Evolutionary conservation across 2,329 filamentous ascomycete species (phyloP).

Genomic region (Alternaria panax): DNA sequence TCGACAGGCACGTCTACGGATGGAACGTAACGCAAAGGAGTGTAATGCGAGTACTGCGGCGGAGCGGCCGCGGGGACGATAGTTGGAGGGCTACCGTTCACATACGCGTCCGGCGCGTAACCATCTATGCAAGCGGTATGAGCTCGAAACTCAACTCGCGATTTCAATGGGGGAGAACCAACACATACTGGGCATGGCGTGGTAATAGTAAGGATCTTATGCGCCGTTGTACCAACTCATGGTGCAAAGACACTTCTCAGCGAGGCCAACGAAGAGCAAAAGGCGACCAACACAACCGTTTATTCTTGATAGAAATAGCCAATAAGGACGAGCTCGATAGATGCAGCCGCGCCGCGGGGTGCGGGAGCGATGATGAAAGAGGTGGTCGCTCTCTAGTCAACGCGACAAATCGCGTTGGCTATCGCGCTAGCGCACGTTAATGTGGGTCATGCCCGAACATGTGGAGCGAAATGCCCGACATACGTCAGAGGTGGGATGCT

Average conservation of each 20-base stretch:
- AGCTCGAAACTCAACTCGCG: not conserved
- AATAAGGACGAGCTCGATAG: not conserved
- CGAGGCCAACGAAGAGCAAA: not conserved
- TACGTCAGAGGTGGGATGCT: not conserved
- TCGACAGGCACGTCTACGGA: not conserved
- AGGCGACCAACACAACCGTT: not conserved
- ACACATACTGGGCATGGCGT: not conserved
- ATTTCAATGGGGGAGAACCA: not conserved
- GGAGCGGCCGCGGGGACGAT: not conserved
- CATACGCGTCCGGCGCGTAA: not conserved
- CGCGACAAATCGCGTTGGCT: not conserved
- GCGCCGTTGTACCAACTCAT: not conserved
- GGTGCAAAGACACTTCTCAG: not conserved
- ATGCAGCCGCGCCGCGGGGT: not conserved
- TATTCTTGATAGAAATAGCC: not conserved
- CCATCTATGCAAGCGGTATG: not conserved
- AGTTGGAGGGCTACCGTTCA: not conserved
- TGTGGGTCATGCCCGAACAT: not conserved
- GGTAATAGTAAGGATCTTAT: not conserved
- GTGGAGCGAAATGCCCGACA: not conserved
- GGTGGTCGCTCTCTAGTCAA: not conserved
- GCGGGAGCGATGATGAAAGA: not conserved
- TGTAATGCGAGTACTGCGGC: constrained; percentile 1
- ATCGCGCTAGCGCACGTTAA: not conserved
- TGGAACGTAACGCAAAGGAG: not conserved